Evolutionary conservation across 495 filamentous ascomycete species (phyloP).

Genomic region (Peziza echinospora): DNA sequence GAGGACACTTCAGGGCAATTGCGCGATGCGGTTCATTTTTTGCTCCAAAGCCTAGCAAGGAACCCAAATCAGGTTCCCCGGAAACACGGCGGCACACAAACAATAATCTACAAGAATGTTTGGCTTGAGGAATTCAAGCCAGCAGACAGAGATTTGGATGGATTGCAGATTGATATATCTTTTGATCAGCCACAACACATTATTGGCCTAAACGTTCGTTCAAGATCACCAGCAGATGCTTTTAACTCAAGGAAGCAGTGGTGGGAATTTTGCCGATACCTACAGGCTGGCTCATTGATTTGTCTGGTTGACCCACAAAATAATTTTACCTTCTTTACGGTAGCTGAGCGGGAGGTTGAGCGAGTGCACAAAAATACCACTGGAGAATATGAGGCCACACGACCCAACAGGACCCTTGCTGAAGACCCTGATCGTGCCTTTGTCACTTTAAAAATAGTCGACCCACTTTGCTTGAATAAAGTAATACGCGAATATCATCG

Average conservation of each 20-base stretch:
- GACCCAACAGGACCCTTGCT: conserved; percentile 13
- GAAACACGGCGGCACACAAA: conserved; percentile 11
- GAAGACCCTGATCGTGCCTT: conserved; percentile 17
- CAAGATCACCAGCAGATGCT: background rate
- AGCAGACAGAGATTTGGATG: background rate
- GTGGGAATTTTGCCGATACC: conserved; percentile 37
- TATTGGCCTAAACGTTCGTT: conserved; percentile 6
- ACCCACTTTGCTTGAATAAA: conserved; percentile 1
- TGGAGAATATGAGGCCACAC: background rate
- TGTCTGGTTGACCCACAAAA: conserved; percentile 32
- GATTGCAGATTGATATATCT: conserved; percentile 10
- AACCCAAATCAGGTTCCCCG: conserved; percentile 5
- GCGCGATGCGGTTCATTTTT: conserved; percentile 30
- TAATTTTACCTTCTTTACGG: conserved; percentile 32
- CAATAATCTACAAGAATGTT: conserved; percentile 25
- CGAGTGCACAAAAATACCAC: background rate
- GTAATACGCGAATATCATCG: conserved; percentile 4
- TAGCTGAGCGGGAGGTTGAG: conserved; percentile 21
- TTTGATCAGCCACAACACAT: conserved; percentile 34
- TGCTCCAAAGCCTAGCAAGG: conserved; percentile 18
- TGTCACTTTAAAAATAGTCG: conserved; percentile 12
- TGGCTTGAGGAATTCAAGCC: conserved; percentile 22
- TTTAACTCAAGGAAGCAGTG: conserved; percentile 28
- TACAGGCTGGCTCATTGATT: conserved; percentile 36
- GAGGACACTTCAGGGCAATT: conserved; percentile 45